Base-by-base conservation (phyloP, 805 yeast genomes). In the Torulaspora microellipsoides region DNA sequence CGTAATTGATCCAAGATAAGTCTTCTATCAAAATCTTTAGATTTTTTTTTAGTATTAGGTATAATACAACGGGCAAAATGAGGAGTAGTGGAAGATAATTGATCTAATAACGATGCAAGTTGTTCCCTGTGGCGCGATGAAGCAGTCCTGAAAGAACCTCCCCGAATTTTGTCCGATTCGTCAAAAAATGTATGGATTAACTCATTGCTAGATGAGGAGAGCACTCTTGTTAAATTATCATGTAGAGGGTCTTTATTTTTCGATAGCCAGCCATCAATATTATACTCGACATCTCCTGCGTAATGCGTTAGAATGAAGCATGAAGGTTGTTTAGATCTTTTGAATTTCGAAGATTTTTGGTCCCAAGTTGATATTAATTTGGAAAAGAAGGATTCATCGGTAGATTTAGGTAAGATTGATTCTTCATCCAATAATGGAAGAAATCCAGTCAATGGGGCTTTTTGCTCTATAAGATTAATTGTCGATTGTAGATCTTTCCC, bases 21-120 rank as follows among this genome's bases (percentile, higher is more conserved):
- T 27, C 67, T 68, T 53, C 83, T 87, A 55, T 87, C 88, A 56
- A 93, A 85, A 31, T 71, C 68, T 34, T 77, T 77, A 0, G 96
- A 80, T 39, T 72, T 72, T 60, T 91, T 90, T 35, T 75, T 70
- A 47, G 78, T 77, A 59, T 93, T 93, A 7, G 99, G 99, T 36
- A 93, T 70, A 36, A 93, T 93, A 64, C 99, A 93, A 54, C 99
- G 78, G 17, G 93, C 97, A 61, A 93, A 93, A 62, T 93, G 98
- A 2, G 99, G 99, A 58, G 86, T 89, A 0, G 99, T 93, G 10
- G 78, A 68, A 2, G 78, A 71, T 15, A 93, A 68, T 50, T 87
- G 91, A 4, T 71, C 71, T 81, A 93, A 80, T 39, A 93, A 70
- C 27, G 76, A 74, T 15, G 65, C 67, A 30, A 91, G 73, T 62